Evolutionary conservation across 192 early-diverging fungal genomes (phyloP), one percentile per base, ranked within the genome.

Genomic region (Gryganskiella cystojenkinii): DNA sequence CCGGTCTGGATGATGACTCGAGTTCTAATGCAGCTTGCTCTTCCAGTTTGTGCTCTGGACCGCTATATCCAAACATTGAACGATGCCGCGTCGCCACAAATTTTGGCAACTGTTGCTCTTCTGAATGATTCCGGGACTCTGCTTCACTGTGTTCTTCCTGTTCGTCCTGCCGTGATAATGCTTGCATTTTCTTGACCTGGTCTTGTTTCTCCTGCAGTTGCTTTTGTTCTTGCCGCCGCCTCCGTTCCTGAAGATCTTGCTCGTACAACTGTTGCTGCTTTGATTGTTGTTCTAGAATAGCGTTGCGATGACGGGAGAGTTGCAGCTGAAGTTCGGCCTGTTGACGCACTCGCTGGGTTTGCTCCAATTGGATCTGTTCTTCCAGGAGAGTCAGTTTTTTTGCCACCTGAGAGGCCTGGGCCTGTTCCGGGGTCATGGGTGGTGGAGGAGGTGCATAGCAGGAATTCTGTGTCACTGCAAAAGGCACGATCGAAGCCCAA

Each of bases 401-500:
- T 0, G 30, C 58, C 14, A 63, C 64, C n/a, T 47, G 52, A 10
- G 35, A 33, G 30, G 60, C 31, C 0, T 47, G 34, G 13, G 53
- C 55, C 64, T 78, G 74, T 30, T 78, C 74, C 14, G 45, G 61
- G 8, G 74, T 69, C 66, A 78, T 60, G 43, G 74, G 74, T 20
- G 65, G 51, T n/a, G 65, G 64, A 3, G 74, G 74, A 27, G 74
- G 74, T 4, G 54, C 56, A 33, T 34, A 63, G 33, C 3, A 63
- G 6, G 45, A 7, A 17, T 51, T 35, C 9, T 67, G 40, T 2
- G 52, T 28, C 31, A 68, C 35, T 3, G 45, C 52, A 42, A 64
- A 78, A 24, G 74, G 66, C 49, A 69, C 66, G 22, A 78, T 69
- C 19, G 74, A 78, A 13, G 74, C 74, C 55, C 61, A 69, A 28